Conservation (phyloP, 169 alveolate species). For the Condylostoma magnum region DNA sequence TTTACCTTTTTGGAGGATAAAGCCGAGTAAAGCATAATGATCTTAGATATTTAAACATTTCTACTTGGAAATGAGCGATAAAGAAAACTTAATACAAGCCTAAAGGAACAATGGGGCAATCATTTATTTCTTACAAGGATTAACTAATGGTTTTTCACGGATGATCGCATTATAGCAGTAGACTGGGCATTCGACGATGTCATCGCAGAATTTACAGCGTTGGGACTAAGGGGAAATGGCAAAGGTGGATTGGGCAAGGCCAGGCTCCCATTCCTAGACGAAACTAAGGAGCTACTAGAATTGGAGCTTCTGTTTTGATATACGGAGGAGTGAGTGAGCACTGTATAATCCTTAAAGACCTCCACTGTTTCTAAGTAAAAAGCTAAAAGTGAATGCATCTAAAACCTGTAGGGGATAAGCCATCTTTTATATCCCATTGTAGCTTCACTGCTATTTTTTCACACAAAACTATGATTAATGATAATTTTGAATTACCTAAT, state of each 20-base stretch:
- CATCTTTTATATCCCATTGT: no score
- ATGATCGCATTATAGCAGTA: neutral
- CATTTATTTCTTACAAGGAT: neutral
- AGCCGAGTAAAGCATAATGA: conserved; percentile 7
- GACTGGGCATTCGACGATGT: conserved; percentile 12
- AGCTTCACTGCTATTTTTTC: no score
- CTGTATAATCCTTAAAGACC: neutral
- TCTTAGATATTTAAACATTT: neutral
- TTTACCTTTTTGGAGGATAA: conserved; percentile 29
- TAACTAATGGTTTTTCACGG: conserved; percentile 14
- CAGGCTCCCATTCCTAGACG: neutral
- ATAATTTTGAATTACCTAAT: no score
- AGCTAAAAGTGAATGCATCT: neutral
- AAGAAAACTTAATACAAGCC: neutral
- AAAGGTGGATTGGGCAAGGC: conserved; percentile 9
- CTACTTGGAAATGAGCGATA: conserved; percentile 2
- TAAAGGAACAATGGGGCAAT: conserved; percentile 12
- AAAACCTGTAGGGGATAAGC: no score
- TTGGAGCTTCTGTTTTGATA: conserved; percentile 8
- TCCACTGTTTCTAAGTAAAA: neutral
- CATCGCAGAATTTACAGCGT: neutral
- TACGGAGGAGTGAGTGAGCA: conserved; percentile 20
- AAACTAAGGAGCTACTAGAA: neutral
- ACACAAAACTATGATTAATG: no score
- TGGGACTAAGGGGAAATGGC: conserved; percentile 2